phyloP scores from a whole-genome alignment of 2,329 filamentous ascomycete species.

The Ustulina deusta region DNA sequence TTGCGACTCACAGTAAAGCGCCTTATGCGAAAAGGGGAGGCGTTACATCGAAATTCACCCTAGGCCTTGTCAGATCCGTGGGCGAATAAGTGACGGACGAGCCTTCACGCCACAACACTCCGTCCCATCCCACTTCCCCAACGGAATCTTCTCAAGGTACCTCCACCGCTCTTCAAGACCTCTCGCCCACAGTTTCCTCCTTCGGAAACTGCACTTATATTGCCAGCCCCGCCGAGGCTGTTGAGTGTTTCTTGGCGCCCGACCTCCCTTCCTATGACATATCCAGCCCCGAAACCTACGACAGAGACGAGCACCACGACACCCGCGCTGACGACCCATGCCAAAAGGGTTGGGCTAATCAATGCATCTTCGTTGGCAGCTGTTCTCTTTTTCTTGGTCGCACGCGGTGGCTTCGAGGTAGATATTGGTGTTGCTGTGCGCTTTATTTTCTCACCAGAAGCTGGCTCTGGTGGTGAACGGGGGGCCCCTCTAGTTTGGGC shows the following conservation, averaged over 20 bases:
- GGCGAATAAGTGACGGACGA: background rate
- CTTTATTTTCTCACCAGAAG: constrained; percentile 61
- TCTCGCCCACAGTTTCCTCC: constrained; percentile 65
- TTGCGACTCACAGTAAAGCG: background rate
- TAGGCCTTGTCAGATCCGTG: background rate
- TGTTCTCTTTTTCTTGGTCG: constrained; percentile 71
- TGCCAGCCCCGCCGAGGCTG: constrained; percentile 57
- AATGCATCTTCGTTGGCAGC: constrained; percentile 55
- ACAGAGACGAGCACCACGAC: constrained; percentile 76
- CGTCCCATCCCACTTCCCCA: constrained; percentile 65
- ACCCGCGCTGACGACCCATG: constrained; percentile 74
- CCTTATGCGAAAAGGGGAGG: background rate
- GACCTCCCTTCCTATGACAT: constrained; percentile 75
- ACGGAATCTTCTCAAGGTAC: constrained; percentile 64
- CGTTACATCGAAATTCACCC: background rate
- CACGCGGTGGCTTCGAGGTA: constrained; percentile 56
- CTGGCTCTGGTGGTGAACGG: constrained; percentile 40
- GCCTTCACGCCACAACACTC: constrained; percentile 61
- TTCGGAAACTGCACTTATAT: constrained; percentile 57
- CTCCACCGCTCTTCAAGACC: constrained; percentile 63
- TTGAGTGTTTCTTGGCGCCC: constrained; percentile 70
- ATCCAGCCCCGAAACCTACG: constrained; percentile 76
- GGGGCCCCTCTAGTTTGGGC: constrained; percentile 32
- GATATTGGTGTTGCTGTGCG: constrained; percentile 57
- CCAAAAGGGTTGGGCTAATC: constrained; percentile 70